phyloP scores from a whole-genome alignment of 805 yeast species.

The Candida ficus region DNA sequence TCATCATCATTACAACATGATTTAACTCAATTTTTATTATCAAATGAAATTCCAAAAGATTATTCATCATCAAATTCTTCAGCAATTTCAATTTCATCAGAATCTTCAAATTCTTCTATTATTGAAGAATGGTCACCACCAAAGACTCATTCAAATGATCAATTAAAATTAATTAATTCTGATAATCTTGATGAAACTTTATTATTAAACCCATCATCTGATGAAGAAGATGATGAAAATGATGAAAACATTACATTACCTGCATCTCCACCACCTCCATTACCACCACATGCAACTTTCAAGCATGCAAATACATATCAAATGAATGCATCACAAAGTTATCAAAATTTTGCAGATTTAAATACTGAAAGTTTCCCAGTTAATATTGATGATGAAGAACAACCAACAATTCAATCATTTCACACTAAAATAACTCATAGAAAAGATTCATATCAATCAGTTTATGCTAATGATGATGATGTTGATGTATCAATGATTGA shows the following conservation, averaged over 20 bases:
- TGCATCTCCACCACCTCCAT: constrained; percentile 13
- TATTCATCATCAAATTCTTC: constrained; percentile 3
- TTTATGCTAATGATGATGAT: constrained; percentile 31
- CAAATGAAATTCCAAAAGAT: background rate
- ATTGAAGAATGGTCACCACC: constrained; percentile 35
- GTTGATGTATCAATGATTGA: constrained; percentile 44
- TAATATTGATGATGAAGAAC: constrained; percentile 1
- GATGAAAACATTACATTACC: constrained; percentile 7
- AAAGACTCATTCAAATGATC: constrained; percentile 33
- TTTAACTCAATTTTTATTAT: constrained; percentile 9
- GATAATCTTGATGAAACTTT: background rate
- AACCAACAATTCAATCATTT: constrained; percentile 4
- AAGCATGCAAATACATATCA: background rate
- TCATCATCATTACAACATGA: constrained; percentile 15
- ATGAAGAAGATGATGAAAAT: constrained; percentile 4
- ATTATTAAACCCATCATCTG: too few relatives aligned
- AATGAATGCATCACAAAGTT: background rate
- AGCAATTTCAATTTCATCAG: background rate
- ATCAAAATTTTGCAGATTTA: background rate
- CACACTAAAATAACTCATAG: constrained; percentile 20
- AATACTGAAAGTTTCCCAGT: background rate
- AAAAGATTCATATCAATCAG: constrained; percentile 36
- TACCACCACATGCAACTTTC: constrained; percentile 9
- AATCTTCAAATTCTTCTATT: constrained; percentile 15
- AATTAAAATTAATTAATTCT: constrained; percentile 27